Percentiles rank a stretch among this genome's conserved stretches.
Conservation (phyloP, 768 basidiomycete species). For the Termitomyces sp. region DNA sequence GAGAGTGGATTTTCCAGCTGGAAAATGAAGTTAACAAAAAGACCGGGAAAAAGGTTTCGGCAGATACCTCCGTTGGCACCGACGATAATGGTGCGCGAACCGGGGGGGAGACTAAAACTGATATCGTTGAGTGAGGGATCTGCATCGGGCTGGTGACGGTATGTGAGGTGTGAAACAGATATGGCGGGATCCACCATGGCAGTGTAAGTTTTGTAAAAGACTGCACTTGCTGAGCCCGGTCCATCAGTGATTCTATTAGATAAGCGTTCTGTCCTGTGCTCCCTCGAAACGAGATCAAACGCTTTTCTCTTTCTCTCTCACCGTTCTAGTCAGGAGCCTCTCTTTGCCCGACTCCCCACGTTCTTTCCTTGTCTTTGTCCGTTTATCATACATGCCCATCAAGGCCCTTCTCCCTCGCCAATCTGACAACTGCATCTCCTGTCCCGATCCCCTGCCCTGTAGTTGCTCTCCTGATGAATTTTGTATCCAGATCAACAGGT, state of each 20-base stretch:
- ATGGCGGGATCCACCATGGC: constrained; percentile 26
- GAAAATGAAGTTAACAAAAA: constrained; percentile 8
- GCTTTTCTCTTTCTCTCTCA: neutral
- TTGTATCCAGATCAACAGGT: constrained; percentile 63
- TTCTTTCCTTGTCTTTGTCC: constrained; percentile 21
- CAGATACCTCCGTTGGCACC: constrained; percentile 89
- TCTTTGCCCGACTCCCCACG: constrained; percentile 19
- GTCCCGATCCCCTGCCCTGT: constrained; percentile 47
- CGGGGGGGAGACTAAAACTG: constrained; percentile 59
- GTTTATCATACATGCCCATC: constrained; percentile 21
- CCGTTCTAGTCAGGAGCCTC: constrained; percentile 11
- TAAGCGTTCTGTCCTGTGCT: constrained; percentile 4
- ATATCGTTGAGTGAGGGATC: constrained; percentile 60
- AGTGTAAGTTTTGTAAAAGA: neutral
- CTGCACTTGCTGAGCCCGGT: neutral
- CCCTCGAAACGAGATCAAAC: constrained; percentile 5
- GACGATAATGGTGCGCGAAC: constrained; percentile 80
- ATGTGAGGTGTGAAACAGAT: constrained; percentile 50
- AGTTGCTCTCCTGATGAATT: constrained; percentile 48
- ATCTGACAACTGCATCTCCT: constrained; percentile 37
- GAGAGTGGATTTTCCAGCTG: constrained; percentile 94
- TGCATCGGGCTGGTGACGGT: constrained; percentile 37
- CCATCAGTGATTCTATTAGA: constrained; percentile 13
- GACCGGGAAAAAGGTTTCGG: constrained; percentile 5
- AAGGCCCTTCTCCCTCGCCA: constrained; percentile 37